These are phyloP conservation scores for Anisodus acutangulus DNA, from an alignment of 257 asterid species.

Conservation along the genomic window DNA sequence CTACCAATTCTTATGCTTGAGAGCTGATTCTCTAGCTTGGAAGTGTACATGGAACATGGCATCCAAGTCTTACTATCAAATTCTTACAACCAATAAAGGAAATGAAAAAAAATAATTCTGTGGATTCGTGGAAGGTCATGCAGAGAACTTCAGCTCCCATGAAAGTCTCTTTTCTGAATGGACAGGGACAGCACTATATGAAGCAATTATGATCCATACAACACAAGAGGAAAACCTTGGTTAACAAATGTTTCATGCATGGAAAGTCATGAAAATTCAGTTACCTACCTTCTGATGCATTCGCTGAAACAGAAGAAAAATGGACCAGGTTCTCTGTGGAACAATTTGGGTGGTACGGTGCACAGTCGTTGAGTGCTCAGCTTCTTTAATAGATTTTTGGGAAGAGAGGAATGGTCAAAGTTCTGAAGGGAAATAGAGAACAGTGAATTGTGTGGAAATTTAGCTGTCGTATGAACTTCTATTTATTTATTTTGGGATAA, in stretches of 20 bases:
- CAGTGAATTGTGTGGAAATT: neutral
- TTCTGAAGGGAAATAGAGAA: neutral
- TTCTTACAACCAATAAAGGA: neutral
- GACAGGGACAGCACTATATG: neutral
- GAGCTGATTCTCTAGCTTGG: neutral
- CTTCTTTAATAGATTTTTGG: neutral
- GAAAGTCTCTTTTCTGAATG: neutral
- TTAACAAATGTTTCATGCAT: constrained; percentile 21
- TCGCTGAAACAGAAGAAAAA: neutral
- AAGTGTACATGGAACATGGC: neutral
- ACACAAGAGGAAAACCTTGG: constrained; percentile 9
- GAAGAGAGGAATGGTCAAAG: neutral
- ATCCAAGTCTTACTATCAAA: neutral
- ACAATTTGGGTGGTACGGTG: constrained; percentile 2
- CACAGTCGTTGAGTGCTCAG: neutral
- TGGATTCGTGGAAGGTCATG: neutral
- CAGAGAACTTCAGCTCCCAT: neutral
- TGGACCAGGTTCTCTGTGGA: neutral
- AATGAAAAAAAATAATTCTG: neutral
- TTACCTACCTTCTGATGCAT: constrained; percentile 14
- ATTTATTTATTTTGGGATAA: neutral
- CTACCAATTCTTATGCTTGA: neutral
- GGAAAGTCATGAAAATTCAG: neutral
- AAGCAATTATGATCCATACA: neutral
- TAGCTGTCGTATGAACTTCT: neutral